phyloP scores from a whole-genome alignment of 441 rosid genomes.

The Lepidium campestre region DNA sequence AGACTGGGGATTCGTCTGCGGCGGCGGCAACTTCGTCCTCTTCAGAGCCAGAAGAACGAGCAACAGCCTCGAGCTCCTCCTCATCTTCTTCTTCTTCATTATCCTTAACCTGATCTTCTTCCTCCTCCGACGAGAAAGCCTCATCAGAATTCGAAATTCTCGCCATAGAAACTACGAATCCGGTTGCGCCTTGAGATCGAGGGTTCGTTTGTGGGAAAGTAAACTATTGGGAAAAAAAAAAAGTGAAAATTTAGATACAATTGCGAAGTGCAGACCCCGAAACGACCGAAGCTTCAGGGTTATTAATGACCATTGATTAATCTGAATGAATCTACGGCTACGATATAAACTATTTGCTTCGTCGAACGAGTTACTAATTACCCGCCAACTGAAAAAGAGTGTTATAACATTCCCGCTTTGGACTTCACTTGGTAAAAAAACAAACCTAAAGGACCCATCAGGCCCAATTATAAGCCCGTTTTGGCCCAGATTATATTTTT shows the following conservation, averaged over 20 bases:
- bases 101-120: conserved; percentile 53
- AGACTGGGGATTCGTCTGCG: conserved; percentile 21
- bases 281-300: conserved; percentile 4
- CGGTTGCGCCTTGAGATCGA: neutral
- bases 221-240: too few relatives aligned
- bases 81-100: conserved; percentile 79
- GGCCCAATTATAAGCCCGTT: neutral
- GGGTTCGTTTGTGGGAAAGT: conserved; percentile 12
- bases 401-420: neutral
- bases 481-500: neutral
- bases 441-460: neutral
- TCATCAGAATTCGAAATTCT: conserved; percentile 69
- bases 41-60: conserved; percentile 60
- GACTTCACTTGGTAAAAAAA: neutral
- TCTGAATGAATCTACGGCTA: neutral
- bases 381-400: conserved; percentile 1
- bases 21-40: conserved; percentile 33
- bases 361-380: neutral
- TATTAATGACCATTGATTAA: conserved; percentile 10
- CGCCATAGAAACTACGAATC: conserved; percentile 29
- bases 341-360: neutral
- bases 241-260: neutral
- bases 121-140: conserved; percentile 53
- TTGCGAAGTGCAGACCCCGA: neutral
- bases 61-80: conserved; percentile 88